Evolutionary conservation across 169 alveolate genomes (phyloP).

Genomic region (Plasmodium malariae): DNA sequence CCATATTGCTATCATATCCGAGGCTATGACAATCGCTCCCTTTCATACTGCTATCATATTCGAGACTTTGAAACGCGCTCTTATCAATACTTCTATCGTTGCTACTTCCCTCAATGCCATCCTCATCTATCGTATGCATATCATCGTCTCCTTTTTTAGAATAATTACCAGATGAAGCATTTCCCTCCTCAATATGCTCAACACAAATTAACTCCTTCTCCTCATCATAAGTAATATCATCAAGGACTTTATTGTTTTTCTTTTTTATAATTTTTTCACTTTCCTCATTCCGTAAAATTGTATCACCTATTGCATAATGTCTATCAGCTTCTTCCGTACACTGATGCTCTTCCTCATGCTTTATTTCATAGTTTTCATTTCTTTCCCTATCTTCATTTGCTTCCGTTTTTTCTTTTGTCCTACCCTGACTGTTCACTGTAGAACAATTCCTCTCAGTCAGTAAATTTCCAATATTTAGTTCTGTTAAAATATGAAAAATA

Average conservation of each 20-base stretch:
- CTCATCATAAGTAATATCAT: too few species aligned
- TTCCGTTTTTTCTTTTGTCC: background rate
- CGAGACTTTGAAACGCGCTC: too few species aligned
- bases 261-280: too few species aligned
- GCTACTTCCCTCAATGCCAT: background rate
- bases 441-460: background rate
- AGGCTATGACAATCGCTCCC: too few species aligned
- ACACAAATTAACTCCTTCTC: too few species aligned
- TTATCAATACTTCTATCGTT: background rate
- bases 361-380: background rate
- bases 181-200: background rate
- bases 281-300: too few species aligned
- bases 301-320: background rate
- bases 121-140: background rate
- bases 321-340: background rate
- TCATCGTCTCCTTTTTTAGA: background rate
- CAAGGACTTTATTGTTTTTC: too few species aligned
- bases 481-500: constrained; percentile 64
- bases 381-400: background rate
- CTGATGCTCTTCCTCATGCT: background rate
- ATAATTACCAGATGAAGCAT: too few species aligned
- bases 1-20: background rate
- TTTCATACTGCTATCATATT: background rate
- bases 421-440: background rate
- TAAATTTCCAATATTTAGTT: constrained; percentile 62